phyloP scores from a whole-genome alignment of 2,329 filamentous ascomycete genomes.

The Shiraia bambusicola region DNA sequence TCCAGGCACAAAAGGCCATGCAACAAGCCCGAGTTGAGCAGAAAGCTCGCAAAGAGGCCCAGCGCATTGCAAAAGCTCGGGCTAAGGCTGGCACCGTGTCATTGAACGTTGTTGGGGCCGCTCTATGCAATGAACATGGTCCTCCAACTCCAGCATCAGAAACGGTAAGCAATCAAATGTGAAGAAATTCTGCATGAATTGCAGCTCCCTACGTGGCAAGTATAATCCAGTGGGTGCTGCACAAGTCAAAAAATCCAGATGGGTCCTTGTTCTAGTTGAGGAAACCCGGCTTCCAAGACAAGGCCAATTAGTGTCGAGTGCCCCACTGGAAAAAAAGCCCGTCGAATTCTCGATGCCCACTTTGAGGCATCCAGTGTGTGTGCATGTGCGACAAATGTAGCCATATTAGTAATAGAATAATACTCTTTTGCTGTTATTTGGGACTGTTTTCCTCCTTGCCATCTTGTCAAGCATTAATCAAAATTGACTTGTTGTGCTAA shows the following conservation, averaged over 20 bases:
- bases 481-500: too few species aligned
- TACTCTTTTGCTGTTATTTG: too few species aligned
- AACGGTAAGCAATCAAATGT: not conserved
- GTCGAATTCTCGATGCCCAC: too few species aligned
- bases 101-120: not conserved
- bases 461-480: too few species aligned
- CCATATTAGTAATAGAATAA: too few species aligned
- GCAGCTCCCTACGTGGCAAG: slow-evolving; percentile 3
- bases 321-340: too few species aligned
- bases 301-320: not conserved
- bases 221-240: slow-evolving; percentile 3
- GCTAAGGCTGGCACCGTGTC: slow-evolving; percentile 15
- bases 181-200: slow-evolving; percentile 9
- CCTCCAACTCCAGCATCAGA: not conserved
- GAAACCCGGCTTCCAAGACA: not conserved
- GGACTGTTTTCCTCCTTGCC: too few species aligned
- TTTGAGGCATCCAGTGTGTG: too few species aligned
- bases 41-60: slow-evolving; percentile 4
- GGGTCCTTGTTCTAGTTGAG: too few species aligned
- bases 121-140: not conserved
- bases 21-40: slow-evolving; percentile 5
- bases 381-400: too few species aligned
- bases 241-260: not conserved
- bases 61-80: slow-evolving; percentile 15
- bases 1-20: slow-evolving; percentile 13